Percentiles rank a stretch among this genome's conserved stretches.
These are phyloP conservation scores for Hemerocallis citrina DNA, from an alignment of 106 monocot genomes.

Conservation along the genomic window DNA sequence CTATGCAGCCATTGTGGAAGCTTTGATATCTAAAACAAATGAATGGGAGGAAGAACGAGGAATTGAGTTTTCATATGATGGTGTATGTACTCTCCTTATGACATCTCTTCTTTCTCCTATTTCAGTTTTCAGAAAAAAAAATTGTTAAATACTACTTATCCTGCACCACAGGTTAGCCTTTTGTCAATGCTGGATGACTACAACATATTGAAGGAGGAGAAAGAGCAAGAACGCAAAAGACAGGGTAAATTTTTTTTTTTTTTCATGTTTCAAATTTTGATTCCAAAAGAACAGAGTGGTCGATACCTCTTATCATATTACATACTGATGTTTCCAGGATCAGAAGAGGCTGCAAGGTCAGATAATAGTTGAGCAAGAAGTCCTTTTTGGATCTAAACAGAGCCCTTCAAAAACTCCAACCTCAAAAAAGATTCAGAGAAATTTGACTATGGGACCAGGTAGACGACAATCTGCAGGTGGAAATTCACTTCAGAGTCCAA, in stretches of 20 bases:
- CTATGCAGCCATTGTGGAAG: slow-evolving; percentile 54
- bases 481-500: slow-evolving; percentile 5
- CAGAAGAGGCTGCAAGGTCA: slow-evolving; percentile 63
- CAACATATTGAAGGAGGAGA: slow-evolving; percentile 52
- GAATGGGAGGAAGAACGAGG: slow-evolving; percentile 82
- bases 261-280: not conserved
- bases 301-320: not conserved
- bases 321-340: slow-evolving; percentile 29
- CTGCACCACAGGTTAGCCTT: slow-evolving; percentile 32
- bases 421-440: slow-evolving; percentile 19
- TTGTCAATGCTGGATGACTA: slow-evolving; percentile 78
- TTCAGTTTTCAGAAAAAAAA: not conserved
- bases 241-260: no score
- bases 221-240: slow-evolving; percentile 61
- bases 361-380: slow-evolving; percentile 13
- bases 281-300: not conserved
- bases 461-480: slow-evolving; percentile 15
- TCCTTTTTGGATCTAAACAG: slow-evolving; percentile 21
- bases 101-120: not conserved
- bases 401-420: slow-evolving; percentile 14
- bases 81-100: slow-evolving; percentile 34
- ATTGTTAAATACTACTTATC: no score
- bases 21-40: slow-evolving; percentile 36
- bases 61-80: slow-evolving; percentile 62
- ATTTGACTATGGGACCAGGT: not conserved